Base-by-base conservation (phyloP, 768 basidiomycete species). In the Mycena crocata region DNA sequence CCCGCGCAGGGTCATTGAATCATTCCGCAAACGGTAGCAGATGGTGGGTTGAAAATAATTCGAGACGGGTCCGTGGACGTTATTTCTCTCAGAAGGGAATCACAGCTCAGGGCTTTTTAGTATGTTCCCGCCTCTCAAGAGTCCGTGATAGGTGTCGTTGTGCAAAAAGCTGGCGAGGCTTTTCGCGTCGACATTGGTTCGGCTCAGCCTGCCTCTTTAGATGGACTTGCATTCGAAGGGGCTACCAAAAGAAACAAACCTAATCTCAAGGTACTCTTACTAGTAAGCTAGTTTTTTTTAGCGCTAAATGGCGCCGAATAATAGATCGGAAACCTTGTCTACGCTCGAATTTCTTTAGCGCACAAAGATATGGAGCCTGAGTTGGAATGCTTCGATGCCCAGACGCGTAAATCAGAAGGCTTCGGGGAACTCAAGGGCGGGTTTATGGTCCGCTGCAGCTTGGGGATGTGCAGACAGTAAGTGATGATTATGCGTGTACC, bases 301-400 rank as follows among this genome's bases (percentile, higher is more conserved):
- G 24, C 50, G 30, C 34, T 45, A 40, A 34, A 45, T 44, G 23
- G 15, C 14, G n/a, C 2, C n/a, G 46, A 28, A 64, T 26, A 50
- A 15, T 70, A 98, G 97, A 90, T 98, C 49, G 97, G 97, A 31
- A 88, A 92, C 5, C 79, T 98, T 34, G 87, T 99, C 1, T 99
- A 97, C 76, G 95, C 95, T 0, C 89, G 96, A 28, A 91, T 99
- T 32, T 95, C 95, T 17, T 82, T 97, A 24, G 96, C 98, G 7
- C 95, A 96, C 74, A 93, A 95, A 73, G 96, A 99, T 77, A 96
- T 98, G 93, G 98, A 99, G 59, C 96, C 98, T 1, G 98, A 99
- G 74, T 82, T 99, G 12, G 95, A 98, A 75, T 99, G 98, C 76
- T 94, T 98, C 72, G 94, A 98, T 74, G 93, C 95, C 2, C 92